A percentile compares a stretch with the other conserved stretches of the same genome.
Evolutionary conservation across 495 filamentous ascomycete species (phyloP).

Genomic region (Talaromyces trachyspermus): DNA sequence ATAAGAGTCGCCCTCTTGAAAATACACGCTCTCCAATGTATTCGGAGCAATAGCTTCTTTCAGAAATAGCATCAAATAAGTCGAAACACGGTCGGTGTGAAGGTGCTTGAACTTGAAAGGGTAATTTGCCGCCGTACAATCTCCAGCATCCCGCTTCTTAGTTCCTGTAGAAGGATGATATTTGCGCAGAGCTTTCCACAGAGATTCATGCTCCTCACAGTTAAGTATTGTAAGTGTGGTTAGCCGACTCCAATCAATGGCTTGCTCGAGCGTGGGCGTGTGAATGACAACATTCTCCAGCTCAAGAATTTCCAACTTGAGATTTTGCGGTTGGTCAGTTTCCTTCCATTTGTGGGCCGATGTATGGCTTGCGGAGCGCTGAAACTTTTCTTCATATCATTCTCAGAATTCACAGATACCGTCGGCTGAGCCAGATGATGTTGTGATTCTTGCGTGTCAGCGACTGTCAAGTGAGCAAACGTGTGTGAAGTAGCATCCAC

Average conservation of each 20-base stretch:
- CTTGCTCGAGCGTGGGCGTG: slow-evolving; percentile 56
- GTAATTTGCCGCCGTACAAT: slow-evolving; percentile 36
- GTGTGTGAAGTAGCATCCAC: background rate
- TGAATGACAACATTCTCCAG: slow-evolving; percentile 76
- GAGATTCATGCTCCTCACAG: slow-evolving; percentile 67
- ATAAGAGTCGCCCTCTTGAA: slow-evolving; percentile 63
- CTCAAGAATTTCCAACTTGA: slow-evolving; percentile 70
- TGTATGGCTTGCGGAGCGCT: too few species aligned
- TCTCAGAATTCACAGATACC: background rate
- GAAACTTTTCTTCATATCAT: background rate
- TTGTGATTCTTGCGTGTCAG: background rate
- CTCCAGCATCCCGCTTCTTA: slow-evolving; percentile 9
- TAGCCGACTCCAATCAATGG: slow-evolving; percentile 73
- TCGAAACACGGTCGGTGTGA: slow-evolving; percentile 75
- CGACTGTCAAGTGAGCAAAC: slow-evolving; percentile 1
- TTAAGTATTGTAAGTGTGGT: slow-evolving; percentile 76
- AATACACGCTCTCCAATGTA: slow-evolving; percentile 72
- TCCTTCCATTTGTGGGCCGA: too few species aligned
- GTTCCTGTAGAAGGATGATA: slow-evolving; percentile 50
- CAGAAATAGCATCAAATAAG: slow-evolving; percentile 71
- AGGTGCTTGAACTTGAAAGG: slow-evolving; percentile 69
- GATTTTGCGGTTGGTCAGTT: slow-evolving; percentile 22
- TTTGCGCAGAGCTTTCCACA: slow-evolving; percentile 73
- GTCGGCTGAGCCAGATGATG: background rate
- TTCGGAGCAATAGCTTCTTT: slow-evolving; percentile 82